phyloP scores from a whole-genome alignment of 2,329 filamentous ascomycete species.

The Diplodia sapinea region DNA sequence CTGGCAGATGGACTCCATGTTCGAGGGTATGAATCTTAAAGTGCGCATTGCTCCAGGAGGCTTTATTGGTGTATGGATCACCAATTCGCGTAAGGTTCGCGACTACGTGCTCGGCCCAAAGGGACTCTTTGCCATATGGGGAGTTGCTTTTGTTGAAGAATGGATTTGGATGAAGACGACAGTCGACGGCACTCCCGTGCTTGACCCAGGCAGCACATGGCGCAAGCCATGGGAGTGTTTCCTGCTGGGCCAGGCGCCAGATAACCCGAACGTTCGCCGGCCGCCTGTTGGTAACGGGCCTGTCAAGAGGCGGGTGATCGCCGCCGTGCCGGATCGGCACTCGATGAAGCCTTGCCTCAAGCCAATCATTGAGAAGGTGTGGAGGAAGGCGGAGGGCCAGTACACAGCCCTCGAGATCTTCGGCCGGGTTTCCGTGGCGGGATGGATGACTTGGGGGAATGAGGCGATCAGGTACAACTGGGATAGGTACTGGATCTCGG shows the following conservation, averaged over 20 bases:
- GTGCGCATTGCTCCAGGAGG: slow-evolving; percentile 43
- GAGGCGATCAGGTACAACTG: slow-evolving; percentile 74
- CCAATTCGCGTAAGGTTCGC: slow-evolving; percentile 68
- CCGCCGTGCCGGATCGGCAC: slow-evolving; percentile 76
- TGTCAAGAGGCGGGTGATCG: slow-evolving; percentile 62
- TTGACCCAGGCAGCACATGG: slow-evolving; percentile 65
- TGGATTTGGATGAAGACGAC: slow-evolving; percentile 84
- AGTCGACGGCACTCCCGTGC: slow-evolving; percentile 66
- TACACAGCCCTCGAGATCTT: slow-evolving; percentile 76
- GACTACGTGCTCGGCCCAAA: slow-evolving; percentile 60
- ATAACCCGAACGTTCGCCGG: slow-evolving; percentile 22
- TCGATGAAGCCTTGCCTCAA: slow-evolving; percentile 79
- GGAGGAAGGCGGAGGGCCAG: slow-evolving; percentile 41
- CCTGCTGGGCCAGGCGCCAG: slow-evolving; percentile 55
- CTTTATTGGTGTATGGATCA: slow-evolving; percentile 76
- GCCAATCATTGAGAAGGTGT: slow-evolving; percentile 62
- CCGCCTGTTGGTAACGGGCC: slow-evolving; percentile 11
- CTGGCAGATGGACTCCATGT: slow-evolving; percentile 53
- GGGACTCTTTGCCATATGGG: slow-evolving; percentile 71
- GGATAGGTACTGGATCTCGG: slow-evolving; percentile 56
- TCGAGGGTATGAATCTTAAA: slow-evolving; percentile 55
- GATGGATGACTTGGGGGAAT: slow-evolving; percentile 81
- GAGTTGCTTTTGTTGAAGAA: slow-evolving; percentile 68
- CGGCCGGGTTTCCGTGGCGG: slow-evolving; percentile 72
- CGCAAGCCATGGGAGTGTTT: slow-evolving; percentile 77